phyloP scores from a whole-genome alignment of 1,139 yeast genomes.

The Taiozyma sp. region DNA sequence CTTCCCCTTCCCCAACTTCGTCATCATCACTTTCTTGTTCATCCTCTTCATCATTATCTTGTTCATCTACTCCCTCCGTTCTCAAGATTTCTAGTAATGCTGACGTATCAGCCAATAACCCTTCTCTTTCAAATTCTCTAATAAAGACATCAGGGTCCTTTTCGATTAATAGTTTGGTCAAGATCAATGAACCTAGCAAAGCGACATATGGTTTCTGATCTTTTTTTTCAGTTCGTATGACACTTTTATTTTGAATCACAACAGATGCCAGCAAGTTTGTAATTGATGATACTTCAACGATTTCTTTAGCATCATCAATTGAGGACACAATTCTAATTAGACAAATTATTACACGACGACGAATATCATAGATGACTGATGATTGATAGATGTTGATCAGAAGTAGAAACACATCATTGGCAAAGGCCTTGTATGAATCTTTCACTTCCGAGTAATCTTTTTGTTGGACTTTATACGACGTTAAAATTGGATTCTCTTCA shows the following conservation, averaged over 20 bases:
- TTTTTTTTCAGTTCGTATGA: slow-evolving; percentile 22
- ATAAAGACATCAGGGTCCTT: slow-evolving; percentile 43
- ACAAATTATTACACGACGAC: slow-evolving; percentile 56
- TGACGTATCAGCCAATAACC: slow-evolving; percentile 53
- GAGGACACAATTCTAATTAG: slow-evolving; percentile 45
- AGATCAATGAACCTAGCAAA: slow-evolving; percentile 50
- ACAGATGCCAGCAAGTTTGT: slow-evolving; percentile 60
- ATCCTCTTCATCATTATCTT: slow-evolving; percentile 3
- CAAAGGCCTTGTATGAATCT: slow-evolving; percentile 33
- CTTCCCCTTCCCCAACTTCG: slow-evolving; percentile 6
- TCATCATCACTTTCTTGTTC: slow-evolving; percentile 20
- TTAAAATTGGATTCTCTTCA: slow-evolving; percentile 26
- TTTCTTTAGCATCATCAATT: slow-evolving; percentile 17
- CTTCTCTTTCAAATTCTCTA: slow-evolving; percentile 63
- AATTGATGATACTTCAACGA: slow-evolving; percentile 27
- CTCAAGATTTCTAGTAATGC: slow-evolving; percentile 24
- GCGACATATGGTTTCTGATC: slow-evolving; percentile 33
- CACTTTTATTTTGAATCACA: slow-evolving; percentile 52
- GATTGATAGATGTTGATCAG: slow-evolving; percentile 70
- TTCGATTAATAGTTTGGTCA: slow-evolving; percentile 42
- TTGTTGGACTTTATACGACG: slow-evolving; percentile 13
- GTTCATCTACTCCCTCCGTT: slow-evolving; percentile 13
- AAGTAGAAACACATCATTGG: slow-evolving; percentile 51
- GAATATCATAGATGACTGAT: slow-evolving; percentile 63
- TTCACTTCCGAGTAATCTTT: slow-evolving; percentile 28